Conservation (phyloP, 371 early-diverging fungal species). For the Thermomucor indicae-seudaticae region DNA sequence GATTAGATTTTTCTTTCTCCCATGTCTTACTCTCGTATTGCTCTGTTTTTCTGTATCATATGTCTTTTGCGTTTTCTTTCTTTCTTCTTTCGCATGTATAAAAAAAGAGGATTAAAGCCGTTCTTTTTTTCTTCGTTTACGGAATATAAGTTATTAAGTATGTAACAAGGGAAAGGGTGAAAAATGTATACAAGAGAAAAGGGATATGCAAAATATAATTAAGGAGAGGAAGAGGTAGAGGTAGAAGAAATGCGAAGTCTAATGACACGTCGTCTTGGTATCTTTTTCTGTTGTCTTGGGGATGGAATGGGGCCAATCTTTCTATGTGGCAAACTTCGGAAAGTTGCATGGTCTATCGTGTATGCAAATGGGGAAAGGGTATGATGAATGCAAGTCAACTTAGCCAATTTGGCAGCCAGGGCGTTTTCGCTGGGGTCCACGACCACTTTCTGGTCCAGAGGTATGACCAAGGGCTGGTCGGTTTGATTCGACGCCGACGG, state of each 20-base stretch:
- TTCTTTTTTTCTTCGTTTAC: not conserved
- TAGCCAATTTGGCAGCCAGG: constrained; percentile 86
- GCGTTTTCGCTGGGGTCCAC: constrained; percentile 69
- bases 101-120: not conserved
- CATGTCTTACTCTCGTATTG: no score
- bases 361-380: constrained; percentile 86
- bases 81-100: not conserved
- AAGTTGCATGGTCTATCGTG: constrained; percentile 75
- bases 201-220: not conserved
- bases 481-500: constrained; percentile 1
- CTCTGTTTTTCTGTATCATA: no score
- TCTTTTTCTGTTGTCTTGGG: constrained; percentile 42
- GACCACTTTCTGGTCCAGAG: constrained; percentile 47
- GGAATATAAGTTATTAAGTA: not conserved
- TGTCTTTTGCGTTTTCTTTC: not conserved
- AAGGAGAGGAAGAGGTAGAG: not conserved
- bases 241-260: constrained; percentile 10
- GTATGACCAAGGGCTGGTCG: constrained; percentile 13
- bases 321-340: constrained; percentile 64
- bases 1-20: no score
- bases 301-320: constrained; percentile 25
- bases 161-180: not conserved
- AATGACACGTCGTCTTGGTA: constrained; percentile 41
- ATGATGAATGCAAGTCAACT: constrained; percentile 77
- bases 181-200: not conserved